These are phyloP conservation scores for Xerocomus potaroensis DNA, from an alignment of 768 basidiomycete genomes.

Conservation along the genomic window DNA sequence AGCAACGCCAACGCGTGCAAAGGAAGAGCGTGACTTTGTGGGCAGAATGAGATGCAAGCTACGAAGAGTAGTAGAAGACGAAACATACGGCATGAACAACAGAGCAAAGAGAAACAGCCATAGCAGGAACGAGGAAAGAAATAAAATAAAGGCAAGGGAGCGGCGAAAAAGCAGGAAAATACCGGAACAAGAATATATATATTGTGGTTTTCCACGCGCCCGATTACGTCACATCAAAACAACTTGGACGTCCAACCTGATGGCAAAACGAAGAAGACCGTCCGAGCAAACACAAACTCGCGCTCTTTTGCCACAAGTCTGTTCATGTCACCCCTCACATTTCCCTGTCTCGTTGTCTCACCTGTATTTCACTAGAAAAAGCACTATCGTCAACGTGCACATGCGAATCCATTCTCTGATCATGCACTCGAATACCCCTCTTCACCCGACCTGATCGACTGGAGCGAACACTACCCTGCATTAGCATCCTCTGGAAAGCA, in stretches of 20 bases:
- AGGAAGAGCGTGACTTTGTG: slow-evolving; percentile 47
- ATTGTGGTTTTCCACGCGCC: no score
- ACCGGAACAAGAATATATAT: slow-evolving; percentile 16
- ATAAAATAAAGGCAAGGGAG: neutral
- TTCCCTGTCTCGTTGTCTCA: neutral
- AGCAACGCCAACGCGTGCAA: slow-evolving; percentile 40
- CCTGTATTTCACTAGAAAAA: slow-evolving; percentile 59
- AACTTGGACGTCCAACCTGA: no score
- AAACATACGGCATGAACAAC: slow-evolving; percentile 33
- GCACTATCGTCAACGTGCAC: slow-evolving; percentile 78
- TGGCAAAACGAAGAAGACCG: slow-evolving; percentile 29
- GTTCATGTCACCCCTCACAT: no score
- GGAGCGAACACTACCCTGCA: slow-evolving; percentile 78
- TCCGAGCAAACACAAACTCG: slow-evolving; percentile 1
- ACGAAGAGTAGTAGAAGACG: slow-evolving; percentile 30
- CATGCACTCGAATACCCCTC: slow-evolving; percentile 85
- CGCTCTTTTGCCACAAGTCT: slow-evolving; percentile 49
- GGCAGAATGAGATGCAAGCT: slow-evolving; percentile 2
- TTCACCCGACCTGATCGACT: slow-evolving; percentile 73
- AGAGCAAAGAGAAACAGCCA: slow-evolving; percentile 42
- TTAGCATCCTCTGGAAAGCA: slow-evolving; percentile 52
- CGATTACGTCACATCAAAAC: no score
- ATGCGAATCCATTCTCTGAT: slow-evolving; percentile 85
- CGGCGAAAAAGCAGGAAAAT: slow-evolving; percentile 19
- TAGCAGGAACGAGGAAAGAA: slow-evolving; percentile 22